Conservation (phyloP, 208 protist species). For the Acanthamoeba castellanii region DNA sequence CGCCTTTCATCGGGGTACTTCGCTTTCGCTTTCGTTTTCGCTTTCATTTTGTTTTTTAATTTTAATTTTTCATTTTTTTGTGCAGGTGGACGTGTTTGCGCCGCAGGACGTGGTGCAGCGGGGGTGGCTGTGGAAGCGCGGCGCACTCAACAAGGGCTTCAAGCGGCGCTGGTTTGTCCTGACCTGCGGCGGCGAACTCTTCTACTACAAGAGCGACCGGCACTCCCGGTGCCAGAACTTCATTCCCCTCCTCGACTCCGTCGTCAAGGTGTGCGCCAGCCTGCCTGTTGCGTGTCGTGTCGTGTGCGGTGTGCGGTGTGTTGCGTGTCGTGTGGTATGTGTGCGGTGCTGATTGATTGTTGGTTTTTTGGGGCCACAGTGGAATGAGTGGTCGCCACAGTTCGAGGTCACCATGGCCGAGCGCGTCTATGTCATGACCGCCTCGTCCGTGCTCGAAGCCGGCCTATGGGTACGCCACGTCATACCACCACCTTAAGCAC, state of each 20-base stretch:
- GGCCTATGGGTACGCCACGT: not conserved
- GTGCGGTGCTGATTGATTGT: not conserved
- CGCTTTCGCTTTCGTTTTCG: too few species aligned
- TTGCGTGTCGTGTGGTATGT: too few species aligned
- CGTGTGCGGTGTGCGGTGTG: not conserved
- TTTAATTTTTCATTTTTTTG: too few species aligned
- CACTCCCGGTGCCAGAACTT: not conserved
- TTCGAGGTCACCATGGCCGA: constrained; percentile 12
- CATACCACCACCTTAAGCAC: too few species aligned
- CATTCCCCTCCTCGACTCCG: constrained; percentile 15
- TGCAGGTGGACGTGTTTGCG: not conserved
- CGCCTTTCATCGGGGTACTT: too few species aligned
- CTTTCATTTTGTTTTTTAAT: too few species aligned
- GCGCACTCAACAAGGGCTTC: not conserved
- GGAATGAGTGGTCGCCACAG: not conserved
- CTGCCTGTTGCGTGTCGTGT: not conserved
- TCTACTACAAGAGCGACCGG: constrained; percentile 4
- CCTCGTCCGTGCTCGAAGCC: not conserved
- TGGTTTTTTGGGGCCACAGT: not conserved
- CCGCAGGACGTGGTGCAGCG: not conserved
- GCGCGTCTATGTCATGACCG: not conserved
- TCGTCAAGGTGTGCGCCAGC: not conserved
- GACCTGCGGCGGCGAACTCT: not conserved
- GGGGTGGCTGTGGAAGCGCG: constrained; percentile 1
- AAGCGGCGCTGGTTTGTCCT: not conserved